A percentile compares a stretch with the other conserved stretches of the same genome.
phyloP scores from a whole-genome alignment of 2,329 filamentous ascomycete species.

The Aspergillus ibericus region DNA sequence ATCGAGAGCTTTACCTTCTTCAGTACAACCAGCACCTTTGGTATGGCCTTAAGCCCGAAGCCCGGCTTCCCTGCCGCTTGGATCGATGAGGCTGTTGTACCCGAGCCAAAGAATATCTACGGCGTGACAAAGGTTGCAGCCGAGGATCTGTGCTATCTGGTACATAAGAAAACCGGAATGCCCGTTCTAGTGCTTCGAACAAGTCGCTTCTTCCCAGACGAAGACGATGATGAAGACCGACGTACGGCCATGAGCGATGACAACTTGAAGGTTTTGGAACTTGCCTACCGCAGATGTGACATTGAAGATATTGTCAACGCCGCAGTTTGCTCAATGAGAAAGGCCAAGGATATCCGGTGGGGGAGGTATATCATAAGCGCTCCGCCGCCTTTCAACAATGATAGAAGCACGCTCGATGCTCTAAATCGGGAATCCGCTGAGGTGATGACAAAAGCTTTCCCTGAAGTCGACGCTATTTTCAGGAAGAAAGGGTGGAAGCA shows the following conservation, averaged over 20 bases:
- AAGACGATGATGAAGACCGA: conserved; percentile 13
- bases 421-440: background rate
- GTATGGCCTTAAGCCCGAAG: conserved; percentile 13
- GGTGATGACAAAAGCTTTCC: background rate
- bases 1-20: conserved; percentile 9
- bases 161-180: conserved; percentile 11
- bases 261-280: conserved; percentile 12
- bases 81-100: conserved; percentile 13
- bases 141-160: conserved; percentile 11
- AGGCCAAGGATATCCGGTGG: background rate
- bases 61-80: conserved; percentile 12
- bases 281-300: conserved; percentile 12
- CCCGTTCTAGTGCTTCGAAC: conserved; percentile 1
- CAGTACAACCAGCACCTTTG: conserved; percentile 13
- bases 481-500: conserved; percentile 11
- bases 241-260: conserved; percentile 12
- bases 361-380: background rate
- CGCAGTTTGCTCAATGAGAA: conserved; percentile 7
- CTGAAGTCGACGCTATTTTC: conserved; percentile 6
- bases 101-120: conserved; percentile 13
- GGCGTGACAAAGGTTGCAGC: conserved; percentile 14
- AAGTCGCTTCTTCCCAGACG: conserved; percentile 13
- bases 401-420: background rate
- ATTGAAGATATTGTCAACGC: conserved; percentile 15
- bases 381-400: background rate